Evolutionary conservation across 2,329 filamentous ascomycete genomes (phyloP).

Genomic region (Epichloe festucae): DNA sequence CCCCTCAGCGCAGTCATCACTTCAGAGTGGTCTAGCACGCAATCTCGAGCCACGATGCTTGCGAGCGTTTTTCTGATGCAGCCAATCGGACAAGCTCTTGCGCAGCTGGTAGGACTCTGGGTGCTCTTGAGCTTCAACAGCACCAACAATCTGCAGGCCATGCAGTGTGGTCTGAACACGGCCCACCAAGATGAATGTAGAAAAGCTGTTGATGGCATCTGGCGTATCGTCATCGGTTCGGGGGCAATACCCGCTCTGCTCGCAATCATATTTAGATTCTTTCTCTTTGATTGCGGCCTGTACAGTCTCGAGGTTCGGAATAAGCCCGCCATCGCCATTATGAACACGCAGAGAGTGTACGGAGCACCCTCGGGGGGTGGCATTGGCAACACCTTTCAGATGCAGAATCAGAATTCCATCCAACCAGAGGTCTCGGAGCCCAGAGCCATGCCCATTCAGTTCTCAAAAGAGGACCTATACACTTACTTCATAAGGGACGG

Average conservation of each 20-base stretch:
- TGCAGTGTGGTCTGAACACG: constrained; percentile 35
- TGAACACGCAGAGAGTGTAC: constrained; percentile 47
- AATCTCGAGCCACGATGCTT: constrained; percentile 54
- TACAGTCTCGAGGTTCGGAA: constrained; percentile 53
- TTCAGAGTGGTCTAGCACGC: constrained; percentile 50
- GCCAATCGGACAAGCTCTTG: constrained; percentile 51
- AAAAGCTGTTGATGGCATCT: constrained; percentile 43
- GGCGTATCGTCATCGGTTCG: constrained; percentile 54
- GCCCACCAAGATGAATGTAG: constrained; percentile 32
- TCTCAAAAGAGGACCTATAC: constrained; percentile 33
- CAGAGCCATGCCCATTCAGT: constrained; percentile 31
- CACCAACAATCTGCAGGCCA: constrained; percentile 26
- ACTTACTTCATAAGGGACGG: constrained; percentile 34
- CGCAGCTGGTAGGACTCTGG: constrained; percentile 47
- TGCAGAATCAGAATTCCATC: constrained; percentile 13
- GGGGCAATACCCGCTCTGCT: constrained; percentile 51
- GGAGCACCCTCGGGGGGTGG: constrained; percentile 21
- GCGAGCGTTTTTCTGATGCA: constrained; percentile 58
- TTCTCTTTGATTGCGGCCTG: constrained; percentile 52
- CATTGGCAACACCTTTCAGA: constrained; percentile 10
- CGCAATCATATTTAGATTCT: constrained; percentile 53
- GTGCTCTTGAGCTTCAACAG: constrained; percentile 34
- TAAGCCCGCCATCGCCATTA: constrained; percentile 43
- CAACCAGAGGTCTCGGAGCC: constrained; percentile 19
- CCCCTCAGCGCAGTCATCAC: constrained; percentile 55